A percentile compares a stretch with the other conserved stretches of the same genome.
phyloP scores from a whole-genome alignment of 2,329 filamentous ascomycete species.

The Pseudocercospora musae region DNA sequence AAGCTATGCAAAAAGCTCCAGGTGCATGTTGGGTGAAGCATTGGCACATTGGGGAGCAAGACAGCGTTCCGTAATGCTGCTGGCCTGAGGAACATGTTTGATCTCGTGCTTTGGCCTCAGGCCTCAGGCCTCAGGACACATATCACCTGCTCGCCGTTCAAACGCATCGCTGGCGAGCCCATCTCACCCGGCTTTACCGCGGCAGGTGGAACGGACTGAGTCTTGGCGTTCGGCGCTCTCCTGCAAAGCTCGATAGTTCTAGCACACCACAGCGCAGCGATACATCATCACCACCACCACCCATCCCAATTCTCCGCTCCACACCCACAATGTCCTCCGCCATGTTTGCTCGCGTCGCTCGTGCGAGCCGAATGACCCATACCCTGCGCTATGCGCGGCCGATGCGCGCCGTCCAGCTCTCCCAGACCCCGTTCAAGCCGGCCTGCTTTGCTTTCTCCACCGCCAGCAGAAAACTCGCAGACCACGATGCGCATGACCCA shows the following conservation, averaged over 20 bases:
- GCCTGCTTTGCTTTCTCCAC: constrained; percentile 47
- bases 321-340: constrained; percentile 29
- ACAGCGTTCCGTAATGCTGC: not conserved
- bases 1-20: not conserved
- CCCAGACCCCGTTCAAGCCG: constrained; percentile 26
- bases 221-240: not conserved
- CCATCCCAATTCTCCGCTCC: constrained; percentile 20
- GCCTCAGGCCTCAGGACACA: too few relatives aligned
- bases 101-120: not conserved
- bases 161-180: not conserved
- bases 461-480: constrained; percentile 42
- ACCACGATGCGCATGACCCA: constrained; percentile 44
- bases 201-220: not conserved
- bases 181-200: not conserved
- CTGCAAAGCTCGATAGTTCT: not conserved
- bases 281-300: constrained; percentile 14
- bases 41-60: not conserved
- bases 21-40: not conserved
- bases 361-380: constrained; percentile 24
- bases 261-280: not conserved
- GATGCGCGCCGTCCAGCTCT: constrained; percentile 24
- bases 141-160: not conserved
- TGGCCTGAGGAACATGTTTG: not conserved
- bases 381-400: constrained; percentile 22
- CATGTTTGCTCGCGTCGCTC: constrained; percentile 28